Evolutionary conservation across 2,329 filamentous ascomycete genomes (phyloP).

Genomic region (Lithohypha guttulata): DNA sequence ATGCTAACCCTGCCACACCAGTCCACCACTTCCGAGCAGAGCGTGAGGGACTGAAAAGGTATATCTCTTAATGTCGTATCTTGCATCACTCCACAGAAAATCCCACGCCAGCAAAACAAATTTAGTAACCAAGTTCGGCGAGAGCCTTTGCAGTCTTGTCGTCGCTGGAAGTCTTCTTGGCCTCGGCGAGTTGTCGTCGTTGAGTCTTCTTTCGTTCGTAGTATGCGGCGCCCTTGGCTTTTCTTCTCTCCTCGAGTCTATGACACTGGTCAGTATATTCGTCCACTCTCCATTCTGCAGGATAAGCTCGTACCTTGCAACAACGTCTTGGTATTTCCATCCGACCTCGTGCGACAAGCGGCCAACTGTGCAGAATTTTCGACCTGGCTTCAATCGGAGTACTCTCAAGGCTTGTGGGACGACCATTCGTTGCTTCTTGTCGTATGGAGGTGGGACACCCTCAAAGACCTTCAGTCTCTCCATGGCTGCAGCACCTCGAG

Average conservation of each 20-base stretch:
- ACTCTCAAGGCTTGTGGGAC: conserved; percentile 97
- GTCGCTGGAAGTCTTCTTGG: conserved; percentile 76
- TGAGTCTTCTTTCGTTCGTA: conserved; percentile 99
- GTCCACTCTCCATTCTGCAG: not conserved
- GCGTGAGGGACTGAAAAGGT: not conserved
- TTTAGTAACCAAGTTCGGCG: conserved; percentile 82
- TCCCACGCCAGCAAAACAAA: conserved; percentile 4
- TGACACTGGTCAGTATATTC: conserved; percentile 8
- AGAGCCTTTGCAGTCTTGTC: conserved; percentile 80
- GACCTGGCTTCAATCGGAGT: conserved; percentile 91
- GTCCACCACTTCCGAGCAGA: not conserved
- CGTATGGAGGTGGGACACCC: conserved; percentile 96
- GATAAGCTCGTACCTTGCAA: conserved; percentile 81
- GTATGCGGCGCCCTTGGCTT: conserved; percentile 98
- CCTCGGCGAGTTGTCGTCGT: conserved; percentile 78
- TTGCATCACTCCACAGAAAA: not conserved
- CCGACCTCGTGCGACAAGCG: conserved; percentile 97
- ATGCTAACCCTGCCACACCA: no score
- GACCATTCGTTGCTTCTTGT: conserved; percentile 99
- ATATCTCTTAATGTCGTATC: conserved; percentile 1
- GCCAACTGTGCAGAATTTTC: conserved; percentile 99
- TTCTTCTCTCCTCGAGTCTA: conserved; percentile 98
- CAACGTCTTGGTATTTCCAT: conserved; percentile 99
- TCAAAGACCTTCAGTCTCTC: conserved; percentile 99
- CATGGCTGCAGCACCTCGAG: conserved; percentile 88